Evolutionary conservation across 768 basidiomycete species (phyloP).

Genomic region (Agrocybe chaxingu): DNA sequence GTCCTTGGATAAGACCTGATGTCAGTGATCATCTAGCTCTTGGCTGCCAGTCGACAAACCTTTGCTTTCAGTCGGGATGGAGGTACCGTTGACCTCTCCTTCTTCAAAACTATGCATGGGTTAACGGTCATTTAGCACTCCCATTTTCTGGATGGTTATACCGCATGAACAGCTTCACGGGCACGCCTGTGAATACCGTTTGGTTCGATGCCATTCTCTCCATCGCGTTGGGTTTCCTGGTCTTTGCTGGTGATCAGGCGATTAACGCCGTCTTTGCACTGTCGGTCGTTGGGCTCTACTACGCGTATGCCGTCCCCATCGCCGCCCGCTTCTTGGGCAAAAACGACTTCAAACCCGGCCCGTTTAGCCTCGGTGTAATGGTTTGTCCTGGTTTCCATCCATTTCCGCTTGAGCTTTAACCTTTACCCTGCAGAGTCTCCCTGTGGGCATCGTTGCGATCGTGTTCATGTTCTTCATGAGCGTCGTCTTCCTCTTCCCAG

Average conservation of each 20-base stretch:
- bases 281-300: slow-evolving; percentile 40
- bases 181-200: slow-evolving; percentile 63
- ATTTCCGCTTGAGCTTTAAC: not conserved
- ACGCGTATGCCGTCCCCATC: slow-evolving; percentile 57
- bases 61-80: slow-evolving; percentile 72
- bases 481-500: slow-evolving; percentile 65
- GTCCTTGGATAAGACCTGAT: not conserved
- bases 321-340: slow-evolving; percentile 42
- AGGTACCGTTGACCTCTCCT: slow-evolving; percentile 23
- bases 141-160: slow-evolving; percentile 64
- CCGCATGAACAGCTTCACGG: slow-evolving; percentile 51
- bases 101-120: not conserved
- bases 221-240: slow-evolving; percentile 51
- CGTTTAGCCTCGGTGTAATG: slow-evolving; percentile 46
- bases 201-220: slow-evolving; percentile 46
- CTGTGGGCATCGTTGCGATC: slow-evolving; percentile 55
- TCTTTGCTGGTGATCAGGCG: slow-evolving; percentile 57
- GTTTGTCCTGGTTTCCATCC: slow-evolving; percentile 14
- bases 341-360: slow-evolving; percentile 52
- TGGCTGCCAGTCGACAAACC: slow-evolving; percentile 47
- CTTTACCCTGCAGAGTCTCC: slow-evolving; percentile 42
- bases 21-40: slow-evolving; percentile 16
- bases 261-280: slow-evolving; percentile 59
- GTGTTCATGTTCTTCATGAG: slow-evolving; percentile 67
- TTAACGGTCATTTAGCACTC: slow-evolving; percentile 33